Conservation (phyloP, 2,329 filamentous ascomycete species). For the Nemania serpens region DNA sequence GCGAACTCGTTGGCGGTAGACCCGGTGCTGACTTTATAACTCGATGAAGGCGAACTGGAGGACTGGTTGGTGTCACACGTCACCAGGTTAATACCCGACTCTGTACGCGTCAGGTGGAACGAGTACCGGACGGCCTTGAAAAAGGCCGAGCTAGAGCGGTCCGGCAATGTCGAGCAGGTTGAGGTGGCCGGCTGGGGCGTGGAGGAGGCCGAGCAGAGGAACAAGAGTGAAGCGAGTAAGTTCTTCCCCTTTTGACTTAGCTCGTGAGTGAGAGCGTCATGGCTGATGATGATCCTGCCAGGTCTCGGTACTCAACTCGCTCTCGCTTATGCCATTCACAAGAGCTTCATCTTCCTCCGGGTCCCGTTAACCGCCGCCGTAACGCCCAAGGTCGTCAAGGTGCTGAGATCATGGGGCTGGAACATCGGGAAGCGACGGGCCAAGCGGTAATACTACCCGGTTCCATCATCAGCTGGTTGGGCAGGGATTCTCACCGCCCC, state of each 20-base stretch:
- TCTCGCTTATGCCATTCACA: conserved; percentile 95
- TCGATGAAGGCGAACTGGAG: conserved; percentile 61
- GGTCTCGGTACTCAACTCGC: conserved; percentile 80
- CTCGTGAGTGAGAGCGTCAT: not conserved
- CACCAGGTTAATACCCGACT: conserved; percentile 63
- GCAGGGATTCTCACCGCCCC: conserved; percentile 12
- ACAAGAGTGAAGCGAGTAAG: conserved; percentile 75
- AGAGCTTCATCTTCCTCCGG: conserved; percentile 95
- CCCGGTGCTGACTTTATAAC: conserved; percentile 22
- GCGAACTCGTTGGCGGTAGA: not conserved
- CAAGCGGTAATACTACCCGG: conserved; percentile 27
- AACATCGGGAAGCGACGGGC: conserved; percentile 78
- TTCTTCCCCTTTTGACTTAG: conserved; percentile 37
- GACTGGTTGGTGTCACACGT: conserved; percentile 67
- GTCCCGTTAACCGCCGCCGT: conserved; percentile 90
- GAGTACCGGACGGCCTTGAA: conserved; percentile 55
- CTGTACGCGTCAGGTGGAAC: conserved; percentile 58
- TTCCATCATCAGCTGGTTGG: not conserved
- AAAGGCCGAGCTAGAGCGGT: conserved; percentile 49
- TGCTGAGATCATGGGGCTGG: conserved; percentile 87
- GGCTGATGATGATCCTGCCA: conserved; percentile 39
- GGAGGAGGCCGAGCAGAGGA: conserved; percentile 64
- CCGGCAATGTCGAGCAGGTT: conserved; percentile 51
- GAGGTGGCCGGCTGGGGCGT: conserved; percentile 65
- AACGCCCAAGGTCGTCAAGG: conserved; percentile 92